A percentile compares a stretch with the other conserved stretches of the same genome.
Conservation (phyloP, 2,329 filamentous ascomycete genomes). For the Neopestalotiopsis clavispora region DNA sequence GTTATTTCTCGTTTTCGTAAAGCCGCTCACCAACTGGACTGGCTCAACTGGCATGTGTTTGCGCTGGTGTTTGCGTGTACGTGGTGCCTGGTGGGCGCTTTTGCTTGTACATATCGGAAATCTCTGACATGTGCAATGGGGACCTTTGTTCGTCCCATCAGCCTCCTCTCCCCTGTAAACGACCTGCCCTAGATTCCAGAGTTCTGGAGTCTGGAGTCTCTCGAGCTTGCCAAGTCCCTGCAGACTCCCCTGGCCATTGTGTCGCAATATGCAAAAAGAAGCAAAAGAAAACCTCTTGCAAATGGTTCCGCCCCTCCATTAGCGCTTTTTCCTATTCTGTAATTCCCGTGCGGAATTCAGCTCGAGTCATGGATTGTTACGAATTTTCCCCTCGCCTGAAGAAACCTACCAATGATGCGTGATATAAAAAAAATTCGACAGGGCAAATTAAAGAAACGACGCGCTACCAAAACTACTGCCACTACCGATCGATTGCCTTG, state of each 20-base stretch:
- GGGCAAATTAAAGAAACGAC: neutral
- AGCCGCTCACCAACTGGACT: neutral
- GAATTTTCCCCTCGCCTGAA: neutral
- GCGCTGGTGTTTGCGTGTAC: neutral
- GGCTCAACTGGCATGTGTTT: neutral
- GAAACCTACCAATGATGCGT: neutral
- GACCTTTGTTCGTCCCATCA: neutral
- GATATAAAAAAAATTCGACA: neutral
- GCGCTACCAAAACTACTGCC: neutral
- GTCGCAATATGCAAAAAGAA: neutral
- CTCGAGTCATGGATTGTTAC: neutral
- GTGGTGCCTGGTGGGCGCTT: too few species aligned
- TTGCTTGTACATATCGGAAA: too few species aligned
- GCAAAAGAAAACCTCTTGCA: neutral
- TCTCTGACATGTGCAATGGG: neutral
- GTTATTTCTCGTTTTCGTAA: neutral
- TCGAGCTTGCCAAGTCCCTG: neutral
- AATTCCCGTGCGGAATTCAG: neutral
- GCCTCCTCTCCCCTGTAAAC: neutral
- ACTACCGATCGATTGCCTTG: too few species aligned
- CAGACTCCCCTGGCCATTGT: neutral
- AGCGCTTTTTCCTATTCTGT: neutral
- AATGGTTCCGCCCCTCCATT: neutral
- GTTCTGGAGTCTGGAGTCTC: too few species aligned
- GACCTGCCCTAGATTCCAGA: neutral